Base-by-base conservation (phyloP, 177 flowering plant genomes). In the Tripterygium wilfordii region DNA sequence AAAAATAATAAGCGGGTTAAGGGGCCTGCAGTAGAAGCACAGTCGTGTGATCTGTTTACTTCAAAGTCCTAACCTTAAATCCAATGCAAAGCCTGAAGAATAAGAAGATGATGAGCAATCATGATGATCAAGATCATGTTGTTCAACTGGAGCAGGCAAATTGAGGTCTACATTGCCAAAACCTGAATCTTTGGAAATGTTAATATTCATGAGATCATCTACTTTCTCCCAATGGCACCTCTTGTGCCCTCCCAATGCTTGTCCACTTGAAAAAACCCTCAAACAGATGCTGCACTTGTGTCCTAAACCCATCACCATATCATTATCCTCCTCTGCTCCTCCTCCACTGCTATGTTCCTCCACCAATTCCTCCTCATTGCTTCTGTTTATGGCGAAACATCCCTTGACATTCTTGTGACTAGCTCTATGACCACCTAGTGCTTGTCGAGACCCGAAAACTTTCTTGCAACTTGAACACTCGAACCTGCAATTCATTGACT, bases 401-500 rank as follows among this genome's bases (percentile, higher is more conserved):
- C 97, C 97, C 60, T 82, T 84, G 1, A 86, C 87, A 25, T 84
- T 82, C 76, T 80, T 86, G 62, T 85, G 96, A 48, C 76, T 90
- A 0, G 96, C 95, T 58, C 91, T 74, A 54, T 87, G 95, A 0
- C 98, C 96, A 5, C 96, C 96, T 17, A 85, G 53, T 5, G 91
- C 96, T 56, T 85, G 95, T 67, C 75, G 89, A 0, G 91, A 84
- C 26, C 77, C 78, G 33, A 82, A 85, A 41, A 80, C 88, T 59
- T 77, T 90, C 68, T 82, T 87, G 71, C 97, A 90, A 71, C 87
- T 76, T 9, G 83, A 69, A 37, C 95, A 86, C 77, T 86, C 89
- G 27, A 80, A 85, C 45, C 69, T 41, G 17, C 17, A 39, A 8
- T n/a, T 16, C 18, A 16, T n/a, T 7, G 4, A 39, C 22, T 29